Conservation (phyloP, 108 stramenopile genomes). For the Skeletonema costatum region DNA sequence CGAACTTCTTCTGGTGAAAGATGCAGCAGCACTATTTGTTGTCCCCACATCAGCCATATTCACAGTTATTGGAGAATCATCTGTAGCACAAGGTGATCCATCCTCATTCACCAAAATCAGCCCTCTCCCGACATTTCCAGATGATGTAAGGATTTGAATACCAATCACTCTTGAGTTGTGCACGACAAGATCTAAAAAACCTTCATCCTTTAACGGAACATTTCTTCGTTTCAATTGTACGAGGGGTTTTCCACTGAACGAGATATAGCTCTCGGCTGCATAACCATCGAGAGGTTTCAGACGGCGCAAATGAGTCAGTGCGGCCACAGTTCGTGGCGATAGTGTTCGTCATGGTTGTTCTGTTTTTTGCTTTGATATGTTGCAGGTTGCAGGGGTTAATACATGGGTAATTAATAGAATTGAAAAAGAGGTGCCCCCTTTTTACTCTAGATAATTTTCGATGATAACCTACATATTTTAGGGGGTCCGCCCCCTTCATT, state of each 20-base stretch:
- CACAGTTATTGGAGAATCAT: constrained; percentile 1
- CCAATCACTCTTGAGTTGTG: constrained; percentile 9
- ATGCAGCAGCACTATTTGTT: neutral
- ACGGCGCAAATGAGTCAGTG: constrained; percentile 49
- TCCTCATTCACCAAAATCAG: constrained; percentile 29
- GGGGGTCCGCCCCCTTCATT: too few species aligned
- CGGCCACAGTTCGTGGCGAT: constrained; percentile 37
- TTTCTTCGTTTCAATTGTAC: constrained; percentile 53
- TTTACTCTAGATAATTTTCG: too few species aligned
- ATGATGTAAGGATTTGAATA: constrained; percentile 11
- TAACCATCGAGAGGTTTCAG: constrained; percentile 67
- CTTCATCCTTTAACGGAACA: constrained; percentile 33
- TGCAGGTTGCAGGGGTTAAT: too few species aligned
- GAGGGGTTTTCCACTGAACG: constrained; percentile 8
- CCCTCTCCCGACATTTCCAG: constrained; percentile 19
- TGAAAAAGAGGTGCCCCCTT: too few species aligned
- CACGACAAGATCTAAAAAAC: constrained; percentile 17
- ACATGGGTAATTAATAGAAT: too few species aligned
- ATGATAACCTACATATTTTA: too few species aligned
- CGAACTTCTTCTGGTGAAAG: neutral
- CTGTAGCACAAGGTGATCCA: constrained; percentile 5
- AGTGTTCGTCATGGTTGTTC: neutral
- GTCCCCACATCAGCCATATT: constrained; percentile 3
- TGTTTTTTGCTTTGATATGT: neutral
- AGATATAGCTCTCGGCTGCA: constrained; percentile 44